A percentile compares a stretch with the other conserved stretches of the same genome.
Conservation (phyloP, 768 basidiomycete genomes). For the Kwoniella pini region DNA sequence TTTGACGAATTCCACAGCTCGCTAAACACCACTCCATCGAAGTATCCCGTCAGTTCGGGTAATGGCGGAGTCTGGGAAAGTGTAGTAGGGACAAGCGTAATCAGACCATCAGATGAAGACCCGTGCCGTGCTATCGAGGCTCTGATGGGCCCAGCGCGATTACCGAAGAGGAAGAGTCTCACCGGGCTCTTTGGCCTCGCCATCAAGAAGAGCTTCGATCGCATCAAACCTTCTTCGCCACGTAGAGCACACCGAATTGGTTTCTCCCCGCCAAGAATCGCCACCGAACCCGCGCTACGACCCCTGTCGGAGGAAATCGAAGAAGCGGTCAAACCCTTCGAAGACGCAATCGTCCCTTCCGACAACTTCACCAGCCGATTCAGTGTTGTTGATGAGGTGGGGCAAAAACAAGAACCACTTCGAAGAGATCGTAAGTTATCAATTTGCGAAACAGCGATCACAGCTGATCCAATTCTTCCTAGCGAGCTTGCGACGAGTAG, state of each 20-base stretch:
- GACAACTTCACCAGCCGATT: constrained; percentile 20
- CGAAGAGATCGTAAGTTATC: constrained; percentile 20
- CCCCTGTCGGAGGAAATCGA: constrained; percentile 39
- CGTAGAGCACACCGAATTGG: not conserved
- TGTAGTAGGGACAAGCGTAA: constrained; percentile 15
- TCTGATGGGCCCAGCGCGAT: constrained; percentile 15
- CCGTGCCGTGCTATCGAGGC: constrained; percentile 18
- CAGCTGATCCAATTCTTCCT: constrained; percentile 1
- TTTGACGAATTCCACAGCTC: constrained; percentile 2
- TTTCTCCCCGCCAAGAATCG: constrained; percentile 14
- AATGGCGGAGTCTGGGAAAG: constrained; percentile 25
- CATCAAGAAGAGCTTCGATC: constrained; percentile 29
- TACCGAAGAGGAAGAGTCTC: constrained; percentile 48
- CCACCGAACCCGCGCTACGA: constrained; percentile 7
- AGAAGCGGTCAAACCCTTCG: constrained; percentile 10
- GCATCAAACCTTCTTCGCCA: constrained; percentile 15
- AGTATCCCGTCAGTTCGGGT: constrained; percentile 14
- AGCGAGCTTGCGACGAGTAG: constrained; percentile 34
- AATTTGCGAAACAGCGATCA: not conserved
- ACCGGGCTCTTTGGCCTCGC: constrained; percentile 40
- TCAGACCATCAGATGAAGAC: constrained; percentile 8
- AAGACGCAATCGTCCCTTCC: constrained; percentile 1
- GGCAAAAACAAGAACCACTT: not conserved
- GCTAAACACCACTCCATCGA: not conserved
- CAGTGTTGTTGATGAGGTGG: not conserved